A percentile compares a stretch with the other conserved stretches of the same genome.
phyloP scores from a whole-genome alignment of 352 stramenopile species.

The Phytopythium aichiense region DNA sequence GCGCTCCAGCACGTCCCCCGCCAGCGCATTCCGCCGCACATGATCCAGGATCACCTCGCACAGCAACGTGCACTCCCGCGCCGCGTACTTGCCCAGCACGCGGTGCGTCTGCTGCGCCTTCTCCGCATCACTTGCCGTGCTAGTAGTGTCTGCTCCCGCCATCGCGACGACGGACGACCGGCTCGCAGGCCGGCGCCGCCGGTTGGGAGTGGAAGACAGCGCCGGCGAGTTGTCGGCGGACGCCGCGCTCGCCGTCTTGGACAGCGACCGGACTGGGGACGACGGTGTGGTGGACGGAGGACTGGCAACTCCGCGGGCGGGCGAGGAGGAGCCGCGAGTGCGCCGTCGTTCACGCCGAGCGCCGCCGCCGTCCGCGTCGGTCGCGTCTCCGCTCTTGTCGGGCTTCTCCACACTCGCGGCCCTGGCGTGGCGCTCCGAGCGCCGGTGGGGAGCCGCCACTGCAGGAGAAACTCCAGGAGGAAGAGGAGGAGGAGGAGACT shows the following conservation, averaged over 20 bases:
- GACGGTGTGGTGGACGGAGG: slow-evolving; percentile 11
- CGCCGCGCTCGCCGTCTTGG: not conserved
- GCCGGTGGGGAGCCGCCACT: slow-evolving; percentile 6
- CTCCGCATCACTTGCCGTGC: not conserved
- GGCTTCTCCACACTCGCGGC: not conserved
- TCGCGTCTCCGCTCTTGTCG: not conserved
- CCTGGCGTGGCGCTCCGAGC: slow-evolving; percentile 19
- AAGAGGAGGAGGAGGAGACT: not conserved
- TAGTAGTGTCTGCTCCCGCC: slow-evolving; percentile 1
- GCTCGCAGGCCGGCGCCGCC: slow-evolving; percentile 13
- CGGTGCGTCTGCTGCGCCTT: slow-evolving; percentile 16
- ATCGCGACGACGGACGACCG: slow-evolving; percentile 8
- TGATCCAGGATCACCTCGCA: slow-evolving; percentile 55
- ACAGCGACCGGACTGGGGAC: not conserved
- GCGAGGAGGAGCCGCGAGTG: not conserved
- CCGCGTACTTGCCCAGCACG: slow-evolving; percentile 42
- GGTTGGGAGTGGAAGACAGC: not conserved
- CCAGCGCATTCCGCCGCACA: slow-evolving; percentile 43
- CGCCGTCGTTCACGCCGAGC: not conserved
- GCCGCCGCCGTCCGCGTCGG: slow-evolving; percentile 7
- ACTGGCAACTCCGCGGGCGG: slow-evolving; percentile 4
- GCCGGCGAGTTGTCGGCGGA: slow-evolving; percentile 10
- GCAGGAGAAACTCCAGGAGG: not conserved
- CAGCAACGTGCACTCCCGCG: slow-evolving; percentile 42
- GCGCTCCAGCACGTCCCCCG: slow-evolving; percentile 31